Conservation (phyloP, 495 filamentous ascomycete species). For the Aspergillus saccharolyticus region DNA sequence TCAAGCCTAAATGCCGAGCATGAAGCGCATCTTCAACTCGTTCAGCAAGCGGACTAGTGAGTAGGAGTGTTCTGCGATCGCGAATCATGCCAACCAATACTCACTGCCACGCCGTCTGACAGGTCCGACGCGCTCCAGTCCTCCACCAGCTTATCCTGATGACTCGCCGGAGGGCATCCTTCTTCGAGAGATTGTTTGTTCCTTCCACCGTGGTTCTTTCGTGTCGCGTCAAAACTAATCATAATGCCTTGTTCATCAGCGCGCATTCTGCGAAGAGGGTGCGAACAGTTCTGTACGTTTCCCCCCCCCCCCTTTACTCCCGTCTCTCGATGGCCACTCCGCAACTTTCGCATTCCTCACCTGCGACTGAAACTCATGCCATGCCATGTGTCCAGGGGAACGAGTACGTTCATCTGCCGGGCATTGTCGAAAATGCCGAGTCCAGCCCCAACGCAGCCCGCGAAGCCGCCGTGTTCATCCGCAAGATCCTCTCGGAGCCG, state of each 20-base stretch:
- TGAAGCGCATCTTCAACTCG: constrained; percentile 41
- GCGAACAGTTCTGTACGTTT: constrained; percentile 55
- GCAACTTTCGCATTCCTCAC: neutral
- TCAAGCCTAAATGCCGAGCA: constrained; percentile 21
- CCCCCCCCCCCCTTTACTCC: neutral
- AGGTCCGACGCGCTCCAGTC: constrained; percentile 21
- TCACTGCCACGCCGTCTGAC: constrained; percentile 3
- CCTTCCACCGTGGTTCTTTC: neutral
- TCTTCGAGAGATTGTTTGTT: constrained; percentile 45
- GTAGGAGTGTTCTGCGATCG: constrained; percentile 3
- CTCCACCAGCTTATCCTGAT: constrained; percentile 20
- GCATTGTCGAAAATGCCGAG: constrained; percentile 92
- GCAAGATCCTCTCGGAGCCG: constrained; percentile 72
- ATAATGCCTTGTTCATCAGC: constrained; percentile 29
- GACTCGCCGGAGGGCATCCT: constrained; percentile 48
- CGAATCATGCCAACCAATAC: constrained; percentile 2
- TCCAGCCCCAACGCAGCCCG: constrained; percentile 80
- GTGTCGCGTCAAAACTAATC: constrained; percentile 6
- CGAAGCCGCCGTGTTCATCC: constrained; percentile 69
- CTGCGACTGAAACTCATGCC: neutral
- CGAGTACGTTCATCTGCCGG: constrained; percentile 88
- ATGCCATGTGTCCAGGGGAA: constrained; percentile 51
- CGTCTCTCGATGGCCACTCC: neutral
- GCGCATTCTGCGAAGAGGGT: constrained; percentile 71
- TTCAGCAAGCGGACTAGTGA: constrained; percentile 32